Evolutionary conservation across 257 asterid genomes (phyloP), one percentile per base, ranked within the genome.

Genomic region (Salvia hispanica): DNA sequence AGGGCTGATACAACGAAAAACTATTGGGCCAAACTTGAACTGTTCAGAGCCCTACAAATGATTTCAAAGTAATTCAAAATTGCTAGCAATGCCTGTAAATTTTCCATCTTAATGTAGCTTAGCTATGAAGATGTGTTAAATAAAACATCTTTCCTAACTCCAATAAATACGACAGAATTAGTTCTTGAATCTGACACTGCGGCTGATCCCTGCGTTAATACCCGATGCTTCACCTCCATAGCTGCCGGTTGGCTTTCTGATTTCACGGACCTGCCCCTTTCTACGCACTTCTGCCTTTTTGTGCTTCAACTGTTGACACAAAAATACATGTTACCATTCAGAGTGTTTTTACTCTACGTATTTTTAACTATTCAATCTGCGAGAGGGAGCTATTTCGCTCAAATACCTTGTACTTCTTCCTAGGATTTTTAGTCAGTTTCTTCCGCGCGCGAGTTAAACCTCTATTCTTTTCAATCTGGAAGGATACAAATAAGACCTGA

Each of bases 161-260:
- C 2, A 25, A 25, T 25, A 25, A 25, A 25, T 25, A 25, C 2
- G 3, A 25, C 2, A 25, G 2, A 25, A 60, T 71, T 82, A 90
- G 69, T 48, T 78, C 65, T 86, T 75, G 75, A 93, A 87, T 82
- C 90, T 80, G 79, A 79, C 42, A 69, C 96, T 88, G 4, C 92
- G 89, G 69, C 91, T 88, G 67, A 80, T 62, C 0, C 72, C 64
- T 2, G 84, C 76, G 62, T 93, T 93, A 48, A 93, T 90, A 69
- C 99, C 99, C 4, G 97, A 51, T 7, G 92, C 64, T 85, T 93
- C 97, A 33, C 99, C 99, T 51, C 88, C 92, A 4, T 90, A 93
- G 57, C 79, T 77, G 51, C 95, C 96, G 6, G 81, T 57, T 3
- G 83, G 82, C 74, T 78, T 85, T 76, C 76, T 82, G 43, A 85